Conservation (phyloP, 78 protist genomes). For the Andalucia godoyi region DNA sequence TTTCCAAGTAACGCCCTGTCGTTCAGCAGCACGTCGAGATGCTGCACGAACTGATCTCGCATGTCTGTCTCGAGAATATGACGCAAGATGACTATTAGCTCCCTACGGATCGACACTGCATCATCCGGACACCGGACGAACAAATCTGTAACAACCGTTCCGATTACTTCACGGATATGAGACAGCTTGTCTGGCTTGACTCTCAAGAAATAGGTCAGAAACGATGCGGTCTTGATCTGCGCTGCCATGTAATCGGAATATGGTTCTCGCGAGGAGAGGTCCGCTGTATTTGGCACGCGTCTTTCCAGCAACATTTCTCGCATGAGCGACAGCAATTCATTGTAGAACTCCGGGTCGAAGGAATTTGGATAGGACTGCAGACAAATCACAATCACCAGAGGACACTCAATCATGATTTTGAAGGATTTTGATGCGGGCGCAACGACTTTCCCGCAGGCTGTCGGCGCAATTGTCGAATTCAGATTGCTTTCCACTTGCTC, state of each 20-base stretch:
- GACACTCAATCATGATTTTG: constrained; percentile 85
- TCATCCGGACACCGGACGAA: constrained; percentile 64
- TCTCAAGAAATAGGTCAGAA: constrained; percentile 70
- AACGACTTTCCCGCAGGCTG: background rate
- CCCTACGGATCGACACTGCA: constrained; percentile 56
- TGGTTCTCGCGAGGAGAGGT: constrained; percentile 3
- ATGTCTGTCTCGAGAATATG: constrained; percentile 76
- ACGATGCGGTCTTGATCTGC: constrained; percentile 79
- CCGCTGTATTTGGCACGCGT: background rate
- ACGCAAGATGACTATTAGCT: constrained; percentile 63
- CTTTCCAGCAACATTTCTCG: constrained; percentile 30
- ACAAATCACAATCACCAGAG: constrained; percentile 73
- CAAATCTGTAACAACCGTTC: constrained; percentile 59
- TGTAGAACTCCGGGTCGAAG: constrained; percentile 19
- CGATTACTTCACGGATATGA: constrained; percentile 43
- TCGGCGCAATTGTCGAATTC: constrained; percentile 11
- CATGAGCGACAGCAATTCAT: constrained; percentile 57
- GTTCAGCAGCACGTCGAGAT: constrained; percentile 63
- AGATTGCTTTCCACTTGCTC: too few species aligned
- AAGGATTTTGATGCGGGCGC: constrained; percentile 8
- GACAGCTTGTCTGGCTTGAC: constrained; percentile 29
- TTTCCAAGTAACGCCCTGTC: constrained; percentile 40
- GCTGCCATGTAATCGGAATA: constrained; percentile 71
- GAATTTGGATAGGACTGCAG: constrained; percentile 61
- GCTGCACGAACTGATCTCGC: constrained; percentile 54